These are phyloP conservation scores for Cenchrus fungigraminus DNA, from an alignment of 176 grass and related monocot genomes.

Conservation along the genomic window DNA sequence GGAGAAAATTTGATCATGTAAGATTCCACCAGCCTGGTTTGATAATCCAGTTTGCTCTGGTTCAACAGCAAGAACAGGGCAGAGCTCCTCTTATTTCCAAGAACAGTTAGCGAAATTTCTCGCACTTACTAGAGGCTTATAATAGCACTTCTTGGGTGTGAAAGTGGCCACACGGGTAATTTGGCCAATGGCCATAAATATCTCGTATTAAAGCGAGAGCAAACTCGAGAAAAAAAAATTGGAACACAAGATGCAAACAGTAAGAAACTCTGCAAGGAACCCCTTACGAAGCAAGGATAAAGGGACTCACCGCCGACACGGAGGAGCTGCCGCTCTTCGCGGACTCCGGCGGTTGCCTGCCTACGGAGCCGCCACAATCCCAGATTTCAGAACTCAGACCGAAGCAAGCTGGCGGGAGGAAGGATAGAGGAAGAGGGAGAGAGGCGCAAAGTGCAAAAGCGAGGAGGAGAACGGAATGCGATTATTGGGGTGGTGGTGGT, in stretches of 20 bases:
- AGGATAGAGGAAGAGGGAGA: neutral
- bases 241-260: neutral
- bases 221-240: slow-evolving; percentile 5
- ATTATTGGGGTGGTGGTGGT: slow-evolving; percentile 18
- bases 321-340: slow-evolving; percentile 15
- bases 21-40: slow-evolving; percentile 5
- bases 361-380: neutral
- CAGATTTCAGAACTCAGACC: slow-evolving; percentile 6
- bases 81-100: neutral
- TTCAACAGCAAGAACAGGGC: neutral
- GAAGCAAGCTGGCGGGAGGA: neutral
- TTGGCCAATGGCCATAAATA: neutral
- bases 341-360: slow-evolving; percentile 11
- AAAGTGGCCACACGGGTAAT: neutral
- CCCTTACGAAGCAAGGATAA: neutral
- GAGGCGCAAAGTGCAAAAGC: slow-evolving; percentile 27
- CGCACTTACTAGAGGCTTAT: neutral
- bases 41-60: neutral
- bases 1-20: neutral
- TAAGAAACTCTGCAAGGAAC: neutral
- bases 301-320: slow-evolving; percentile 41
- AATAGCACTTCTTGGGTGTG: neutral
- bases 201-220: neutral
- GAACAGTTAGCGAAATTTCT: neutral
- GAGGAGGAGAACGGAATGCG: neutral